These are phyloP conservation scores for Wickerhamiella australiensis DNA, from an alignment of 805 yeast species.

Conservation along the genomic window DNA sequence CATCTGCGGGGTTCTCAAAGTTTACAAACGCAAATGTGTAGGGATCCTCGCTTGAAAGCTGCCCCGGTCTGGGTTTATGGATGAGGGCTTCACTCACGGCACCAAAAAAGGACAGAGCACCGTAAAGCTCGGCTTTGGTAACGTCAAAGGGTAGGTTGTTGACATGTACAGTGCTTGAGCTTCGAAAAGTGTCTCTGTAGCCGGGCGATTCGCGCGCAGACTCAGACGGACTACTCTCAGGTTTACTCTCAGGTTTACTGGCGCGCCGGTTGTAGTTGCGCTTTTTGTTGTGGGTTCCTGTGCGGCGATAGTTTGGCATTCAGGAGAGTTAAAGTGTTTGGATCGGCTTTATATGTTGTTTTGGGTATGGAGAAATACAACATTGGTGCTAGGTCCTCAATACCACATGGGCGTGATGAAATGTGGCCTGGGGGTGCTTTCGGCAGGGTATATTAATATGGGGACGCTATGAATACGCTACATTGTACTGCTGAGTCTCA, in stretches of 20 bases:
- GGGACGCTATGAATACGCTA: too few species aligned
- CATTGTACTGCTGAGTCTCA: too few species aligned
- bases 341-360: neutral
- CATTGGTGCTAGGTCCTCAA: neutral
- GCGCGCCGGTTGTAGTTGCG: neutral
- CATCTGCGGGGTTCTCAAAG: neutral
- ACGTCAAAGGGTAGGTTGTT: slow-evolving; percentile 5
- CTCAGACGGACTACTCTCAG: neutral
- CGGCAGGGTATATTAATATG: too few species aligned
- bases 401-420: neutral
- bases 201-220: too few species aligned
- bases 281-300: neutral
- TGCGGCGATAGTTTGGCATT: neutral
- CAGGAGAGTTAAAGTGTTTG: neutral
- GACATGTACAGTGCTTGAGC: slow-evolving; percentile 5
- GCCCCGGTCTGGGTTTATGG: neutral
- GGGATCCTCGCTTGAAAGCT: neutral
- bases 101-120: slow-evolving; percentile 3
- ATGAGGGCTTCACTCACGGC: neutral
- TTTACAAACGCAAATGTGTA: slow-evolving; percentile 8
- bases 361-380: too few species aligned
- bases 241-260: neutral
- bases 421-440: too few species aligned
- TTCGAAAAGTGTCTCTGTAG: neutral
- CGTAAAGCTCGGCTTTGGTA: neutral